Conservation (phyloP, 441 rosid genomes). For the Daphne laureola region DNA sequence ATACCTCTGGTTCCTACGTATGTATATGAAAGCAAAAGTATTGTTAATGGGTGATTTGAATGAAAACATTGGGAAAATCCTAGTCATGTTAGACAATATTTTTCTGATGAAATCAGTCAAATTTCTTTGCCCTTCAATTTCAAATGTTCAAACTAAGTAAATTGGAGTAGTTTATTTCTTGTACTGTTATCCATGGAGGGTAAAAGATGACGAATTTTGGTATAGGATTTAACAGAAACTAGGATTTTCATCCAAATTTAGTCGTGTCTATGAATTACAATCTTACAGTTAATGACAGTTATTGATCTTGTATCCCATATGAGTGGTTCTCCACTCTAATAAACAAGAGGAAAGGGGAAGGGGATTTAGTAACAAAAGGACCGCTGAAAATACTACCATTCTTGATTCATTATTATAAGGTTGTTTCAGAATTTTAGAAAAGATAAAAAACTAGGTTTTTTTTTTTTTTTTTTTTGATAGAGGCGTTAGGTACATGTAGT, state of each 20-base stretch:
- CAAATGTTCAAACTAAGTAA: too few species aligned
- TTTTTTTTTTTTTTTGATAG: too few species aligned
- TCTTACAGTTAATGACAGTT: neutral
- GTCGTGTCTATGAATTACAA: slow-evolving; percentile 26
- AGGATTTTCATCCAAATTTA: slow-evolving; percentile 29
- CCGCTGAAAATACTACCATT: slow-evolving; percentile 26
- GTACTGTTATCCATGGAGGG: neutral
- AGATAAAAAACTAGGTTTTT: too few species aligned
- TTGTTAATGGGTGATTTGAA: neutral
- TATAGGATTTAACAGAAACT: slow-evolving; percentile 13
- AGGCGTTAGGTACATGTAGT: too few species aligned
- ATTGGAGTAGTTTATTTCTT: too few species aligned
- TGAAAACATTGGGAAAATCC: slow-evolving; percentile 10
- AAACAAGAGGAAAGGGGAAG: slow-evolving; percentile 21
- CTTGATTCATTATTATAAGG: slow-evolving; percentile 31
- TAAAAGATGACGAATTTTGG: slow-evolving; percentile 19
- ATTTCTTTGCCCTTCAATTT: too few species aligned
- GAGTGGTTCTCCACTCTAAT: slow-evolving; percentile 11
- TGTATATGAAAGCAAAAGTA: neutral
- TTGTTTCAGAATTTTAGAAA: slow-evolving; percentile 25
- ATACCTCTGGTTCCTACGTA: too few species aligned
- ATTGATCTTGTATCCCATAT: too few species aligned
- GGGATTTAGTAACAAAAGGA: slow-evolving; percentile 28
- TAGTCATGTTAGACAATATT: slow-evolving; percentile 7
- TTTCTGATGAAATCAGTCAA: slow-evolving; percentile 7